These are phyloP conservation scores for Penicillium corylophilum DNA, from an alignment of 2,329 filamentous ascomycete species.

Conservation along the genomic window DNA sequence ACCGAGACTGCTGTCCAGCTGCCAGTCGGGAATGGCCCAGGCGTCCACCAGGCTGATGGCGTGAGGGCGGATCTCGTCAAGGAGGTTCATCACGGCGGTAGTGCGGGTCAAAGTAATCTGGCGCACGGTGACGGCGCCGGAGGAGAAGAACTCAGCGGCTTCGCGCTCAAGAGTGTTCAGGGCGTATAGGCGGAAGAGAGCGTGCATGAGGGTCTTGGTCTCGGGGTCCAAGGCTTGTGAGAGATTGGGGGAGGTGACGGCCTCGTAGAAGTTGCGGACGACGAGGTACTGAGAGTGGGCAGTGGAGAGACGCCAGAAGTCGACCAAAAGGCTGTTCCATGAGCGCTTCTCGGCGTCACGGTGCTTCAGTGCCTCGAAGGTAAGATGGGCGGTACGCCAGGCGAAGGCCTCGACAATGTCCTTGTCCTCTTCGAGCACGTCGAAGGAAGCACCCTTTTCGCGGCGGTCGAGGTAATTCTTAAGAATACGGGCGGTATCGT, in stretches of 20 bases:
- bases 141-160: slow-evolving; percentile 70
- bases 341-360: slow-evolving; percentile 72
- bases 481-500: slow-evolving; percentile 69
- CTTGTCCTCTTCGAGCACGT: slow-evolving; percentile 67
- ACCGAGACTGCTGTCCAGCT: slow-evolving; percentile 69
- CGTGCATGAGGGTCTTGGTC: slow-evolving; percentile 61
- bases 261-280: slow-evolving; percentile 75
- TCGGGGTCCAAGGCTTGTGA: slow-evolving; percentile 56
- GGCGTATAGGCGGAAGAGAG: slow-evolving; percentile 65
- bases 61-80: slow-evolving; percentile 72
- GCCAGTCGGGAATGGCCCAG: slow-evolving; percentile 77
- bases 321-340: slow-evolving; percentile 75
- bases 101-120: slow-evolving; percentile 70
- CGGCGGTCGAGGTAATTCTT: slow-evolving; percentile 62
- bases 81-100: slow-evolving; percentile 66
- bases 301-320: slow-evolving; percentile 74
- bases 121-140: slow-evolving; percentile 65
- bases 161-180: slow-evolving; percentile 68
- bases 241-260: slow-evolving; percentile 58
- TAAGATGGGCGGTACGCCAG: slow-evolving; percentile 71
- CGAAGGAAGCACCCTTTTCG: slow-evolving; percentile 71
- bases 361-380: slow-evolving; percentile 73
- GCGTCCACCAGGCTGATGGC: slow-evolving; percentile 69
- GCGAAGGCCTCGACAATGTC: slow-evolving; percentile 73
- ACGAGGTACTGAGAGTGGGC: slow-evolving; percentile 76